Percentiles rank a stretch among this genome's conserved stretches.
Conservation (phyloP, 352 stramenopile genomes). For the Phytophthora chlamydospora region DNA sequence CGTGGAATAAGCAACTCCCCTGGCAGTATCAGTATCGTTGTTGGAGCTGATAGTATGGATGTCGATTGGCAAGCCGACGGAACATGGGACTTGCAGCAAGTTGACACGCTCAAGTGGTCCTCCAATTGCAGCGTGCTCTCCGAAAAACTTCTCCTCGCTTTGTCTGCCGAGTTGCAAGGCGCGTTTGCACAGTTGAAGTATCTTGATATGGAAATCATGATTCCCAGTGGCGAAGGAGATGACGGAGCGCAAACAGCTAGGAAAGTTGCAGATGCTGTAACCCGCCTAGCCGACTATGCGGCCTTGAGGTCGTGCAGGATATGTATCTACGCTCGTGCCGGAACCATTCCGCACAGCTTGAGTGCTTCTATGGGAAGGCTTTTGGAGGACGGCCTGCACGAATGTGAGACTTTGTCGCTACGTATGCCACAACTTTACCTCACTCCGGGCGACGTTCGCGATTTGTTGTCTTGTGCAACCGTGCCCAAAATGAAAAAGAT, state of each 20-base stretch:
- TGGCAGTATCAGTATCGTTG: not conserved
- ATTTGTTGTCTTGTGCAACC: constrained; percentile 22
- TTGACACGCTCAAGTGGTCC: constrained; percentile 47
- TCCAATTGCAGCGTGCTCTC: constrained; percentile 13
- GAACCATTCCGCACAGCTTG: constrained; percentile 22
- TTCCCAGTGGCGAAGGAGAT: constrained; percentile 12
- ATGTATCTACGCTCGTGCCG: constrained; percentile 6
- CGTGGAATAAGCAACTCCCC: constrained; percentile 19
- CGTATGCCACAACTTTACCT: constrained; percentile 32
- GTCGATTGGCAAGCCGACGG: constrained; percentile 30
- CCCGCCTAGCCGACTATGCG: constrained; percentile 33
- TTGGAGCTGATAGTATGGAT: constrained; percentile 23
- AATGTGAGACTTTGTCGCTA: constrained; percentile 55
- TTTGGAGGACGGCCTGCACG: constrained; percentile 45
- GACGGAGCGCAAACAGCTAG: constrained; percentile 3
- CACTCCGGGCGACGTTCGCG: constrained; percentile 7
- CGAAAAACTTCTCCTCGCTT: constrained; percentile 41
- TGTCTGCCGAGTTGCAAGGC: constrained; percentile 55
- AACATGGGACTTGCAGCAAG: constrained; percentile 55
- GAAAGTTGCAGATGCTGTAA: constrained; percentile 27
- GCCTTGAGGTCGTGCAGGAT: constrained; percentile 29
- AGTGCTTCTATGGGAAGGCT: constrained; percentile 35
- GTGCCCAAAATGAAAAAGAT: constrained; percentile 33
- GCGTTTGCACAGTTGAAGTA: constrained; percentile 57
- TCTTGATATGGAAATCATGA: constrained; percentile 45